Evolutionary conservation across 768 basidiomycete species (phyloP).

Genomic region (Rhizopogon vinicolor): DNA sequence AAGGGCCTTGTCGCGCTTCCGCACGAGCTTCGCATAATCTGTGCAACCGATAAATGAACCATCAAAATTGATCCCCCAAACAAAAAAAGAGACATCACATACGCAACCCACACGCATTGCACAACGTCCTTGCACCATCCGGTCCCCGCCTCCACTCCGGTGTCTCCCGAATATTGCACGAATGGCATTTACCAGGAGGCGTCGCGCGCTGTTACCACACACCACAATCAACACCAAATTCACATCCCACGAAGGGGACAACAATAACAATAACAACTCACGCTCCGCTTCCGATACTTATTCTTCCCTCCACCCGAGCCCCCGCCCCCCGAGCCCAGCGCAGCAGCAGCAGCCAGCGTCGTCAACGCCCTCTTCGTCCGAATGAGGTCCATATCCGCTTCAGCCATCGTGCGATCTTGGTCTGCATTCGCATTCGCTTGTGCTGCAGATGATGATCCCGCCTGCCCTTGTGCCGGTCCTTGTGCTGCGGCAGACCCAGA

Average conservation of each 20-base stretch:
- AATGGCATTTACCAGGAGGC: constrained; percentile 84
- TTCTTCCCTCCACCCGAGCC: constrained; percentile 42
- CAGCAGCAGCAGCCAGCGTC: constrained; percentile 52
- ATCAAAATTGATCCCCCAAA: not conserved
- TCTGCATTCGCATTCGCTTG: constrained; percentile 12
- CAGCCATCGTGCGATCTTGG: constrained; percentile 58
- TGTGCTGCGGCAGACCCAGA: constrained; percentile 3
- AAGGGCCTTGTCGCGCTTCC: constrained; percentile 66
- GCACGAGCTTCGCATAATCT: constrained; percentile 84
- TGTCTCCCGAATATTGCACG: constrained; percentile 82
- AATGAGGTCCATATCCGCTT: constrained; percentile 84
- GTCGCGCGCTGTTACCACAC: constrained; percentile 61
- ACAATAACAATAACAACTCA: constrained; percentile 37
- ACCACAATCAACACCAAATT: constrained; percentile 15
- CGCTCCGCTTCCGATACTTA: constrained; percentile 84
- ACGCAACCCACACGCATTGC: constrained; percentile 86
- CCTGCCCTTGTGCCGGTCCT: not conserved
- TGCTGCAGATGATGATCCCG: no score
- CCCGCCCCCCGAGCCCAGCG: constrained; percentile 31
- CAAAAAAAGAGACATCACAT: constrained; percentile 26
- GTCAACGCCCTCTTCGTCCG: constrained; percentile 74
- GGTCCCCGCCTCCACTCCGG: constrained; percentile 88
- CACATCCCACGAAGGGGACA: not conserved
- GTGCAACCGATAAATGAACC: not conserved
- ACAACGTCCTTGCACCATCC: constrained; percentile 78